Conservation (phyloP, 2,329 filamentous ascomycete genomes). For the Herpomyces periplanetae region DNA sequence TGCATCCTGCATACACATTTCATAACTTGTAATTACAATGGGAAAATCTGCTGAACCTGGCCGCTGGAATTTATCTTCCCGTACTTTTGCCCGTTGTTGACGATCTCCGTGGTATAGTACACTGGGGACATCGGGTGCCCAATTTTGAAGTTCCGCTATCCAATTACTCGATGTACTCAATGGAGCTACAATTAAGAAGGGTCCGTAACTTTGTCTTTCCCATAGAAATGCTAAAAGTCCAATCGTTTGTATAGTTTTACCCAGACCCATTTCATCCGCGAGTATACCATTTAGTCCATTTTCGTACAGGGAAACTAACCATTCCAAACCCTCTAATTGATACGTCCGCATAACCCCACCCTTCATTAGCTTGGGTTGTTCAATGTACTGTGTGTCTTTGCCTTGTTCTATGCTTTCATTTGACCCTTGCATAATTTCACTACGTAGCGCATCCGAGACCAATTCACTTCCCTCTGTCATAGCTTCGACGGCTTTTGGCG, state of each 20-base stretch:
- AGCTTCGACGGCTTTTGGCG: constrained; percentile 16
- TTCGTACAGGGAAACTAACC: constrained; percentile 47
- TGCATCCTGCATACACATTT: constrained; percentile 71
- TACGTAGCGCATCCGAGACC: constrained; percentile 16
- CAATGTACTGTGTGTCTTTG: constrained; percentile 34
- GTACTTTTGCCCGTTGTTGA: constrained; percentile 31
- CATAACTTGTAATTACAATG: constrained; percentile 71
- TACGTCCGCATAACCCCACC: constrained; percentile 77
- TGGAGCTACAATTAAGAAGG: constrained; percentile 61
- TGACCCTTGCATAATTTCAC: constrained; percentile 11
- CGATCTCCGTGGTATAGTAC: constrained; percentile 65
- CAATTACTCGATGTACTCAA: constrained; percentile 77
- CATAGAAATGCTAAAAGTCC: constrained; percentile 50
- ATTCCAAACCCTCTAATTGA: constrained; percentile 69
- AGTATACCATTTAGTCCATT: constrained; percentile 70
- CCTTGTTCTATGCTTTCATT: constrained; percentile 17
- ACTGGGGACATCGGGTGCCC: constrained; percentile 58
- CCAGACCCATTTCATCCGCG: constrained; percentile 74
- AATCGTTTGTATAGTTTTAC: constrained; percentile 72
- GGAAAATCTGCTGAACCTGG: constrained; percentile 36
- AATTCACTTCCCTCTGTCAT: constrained; percentile 12
- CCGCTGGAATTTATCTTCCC: constrained; percentile 25
- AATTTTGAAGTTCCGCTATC: constrained; percentile 68
- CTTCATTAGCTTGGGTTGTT: constrained; percentile 46
- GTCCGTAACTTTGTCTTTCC: constrained; percentile 53